Evolutionary conservation across 345 rosid species (phyloP).

Genomic region (Punica granatum): DNA sequence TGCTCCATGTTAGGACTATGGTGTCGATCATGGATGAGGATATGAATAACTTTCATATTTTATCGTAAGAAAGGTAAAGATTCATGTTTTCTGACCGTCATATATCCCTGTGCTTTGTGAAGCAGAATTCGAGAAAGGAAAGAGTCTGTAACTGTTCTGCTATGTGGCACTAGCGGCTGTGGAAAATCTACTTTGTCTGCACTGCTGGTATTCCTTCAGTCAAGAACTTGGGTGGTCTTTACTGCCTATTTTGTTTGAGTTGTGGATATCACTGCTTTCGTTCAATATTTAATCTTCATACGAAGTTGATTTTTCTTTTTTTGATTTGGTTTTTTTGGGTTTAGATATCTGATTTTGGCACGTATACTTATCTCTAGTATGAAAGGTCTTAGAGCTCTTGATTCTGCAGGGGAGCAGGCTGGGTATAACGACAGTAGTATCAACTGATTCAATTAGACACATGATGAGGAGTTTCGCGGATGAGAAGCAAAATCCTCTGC

Average conservation of each 20-base stretch:
- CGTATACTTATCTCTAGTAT: neutral
- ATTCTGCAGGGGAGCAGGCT: constrained; percentile 59
- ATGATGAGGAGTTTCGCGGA: constrained; percentile 98
- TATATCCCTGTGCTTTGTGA: constrained; percentile 17
- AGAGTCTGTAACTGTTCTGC: constrained; percentile 89
- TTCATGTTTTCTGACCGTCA: constrained; percentile 4
- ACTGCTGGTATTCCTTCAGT: constrained; percentile 60
- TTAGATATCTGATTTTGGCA: neutral
- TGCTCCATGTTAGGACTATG: neutral
- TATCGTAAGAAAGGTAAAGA: constrained; percentile 6
- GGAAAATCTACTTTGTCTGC: constrained; percentile 99
- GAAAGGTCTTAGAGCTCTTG: neutral
- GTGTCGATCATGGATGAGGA: neutral
- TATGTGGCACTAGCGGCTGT: constrained; percentile 99
- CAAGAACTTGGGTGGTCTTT: constrained; percentile 10
- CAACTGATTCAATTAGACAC: constrained; percentile 94
- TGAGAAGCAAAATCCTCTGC: constrained; percentile 83
- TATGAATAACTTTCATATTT: neutral
- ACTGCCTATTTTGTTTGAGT: neutral
- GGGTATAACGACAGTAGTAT: constrained; percentile 90
- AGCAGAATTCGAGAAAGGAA: constrained; percentile 97
- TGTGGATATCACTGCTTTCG: neutral
- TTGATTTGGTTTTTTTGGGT: neutral
- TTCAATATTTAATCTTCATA: neutral
- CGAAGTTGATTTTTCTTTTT: neutral